Conservation (phyloP, 768 basidiomycete species). For the Lactarius psammicola region DNA sequence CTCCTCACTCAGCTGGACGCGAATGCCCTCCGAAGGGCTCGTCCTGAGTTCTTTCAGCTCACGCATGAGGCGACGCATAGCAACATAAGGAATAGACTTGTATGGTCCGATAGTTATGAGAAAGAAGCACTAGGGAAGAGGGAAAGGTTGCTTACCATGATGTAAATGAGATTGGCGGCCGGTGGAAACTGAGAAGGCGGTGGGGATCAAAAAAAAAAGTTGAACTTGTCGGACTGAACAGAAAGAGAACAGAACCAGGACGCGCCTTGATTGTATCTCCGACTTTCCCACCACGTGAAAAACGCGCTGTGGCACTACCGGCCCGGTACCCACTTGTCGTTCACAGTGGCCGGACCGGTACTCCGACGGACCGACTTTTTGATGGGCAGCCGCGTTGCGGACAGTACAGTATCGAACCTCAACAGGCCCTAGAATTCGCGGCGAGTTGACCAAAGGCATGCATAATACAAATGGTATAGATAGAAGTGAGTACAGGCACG, state of each 20-base stretch:
- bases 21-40: constrained; percentile 89
- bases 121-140: not conserved
- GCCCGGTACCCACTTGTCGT: too few species aligned
- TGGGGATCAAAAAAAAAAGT: constrained; percentile 2
- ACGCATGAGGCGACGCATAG: constrained; percentile 83
- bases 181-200: not conserved
- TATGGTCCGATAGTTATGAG: not conserved
- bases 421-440: too few species aligned
- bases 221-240: not conserved
- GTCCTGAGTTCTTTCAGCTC: constrained; percentile 80
- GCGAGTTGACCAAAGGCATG: too few species aligned
- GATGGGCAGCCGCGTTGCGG: too few species aligned
- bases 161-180: not conserved
- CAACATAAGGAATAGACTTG: constrained; percentile 49
- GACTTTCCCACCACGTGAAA: not conserved
- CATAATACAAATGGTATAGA: too few species aligned
- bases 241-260: not conserved
- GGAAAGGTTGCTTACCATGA: constrained; percentile 4
- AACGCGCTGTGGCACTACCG: not conserved
- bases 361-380: too few species aligned
- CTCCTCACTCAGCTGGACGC: constrained; percentile 81
- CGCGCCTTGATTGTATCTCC: not conserved
- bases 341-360: too few species aligned
- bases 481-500: too few species aligned
- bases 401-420: too few species aligned